These are phyloP conservation scores for Adansonia gregorii DNA, from an alignment of 441 rosid species.

Conservation along the genomic window DNA sequence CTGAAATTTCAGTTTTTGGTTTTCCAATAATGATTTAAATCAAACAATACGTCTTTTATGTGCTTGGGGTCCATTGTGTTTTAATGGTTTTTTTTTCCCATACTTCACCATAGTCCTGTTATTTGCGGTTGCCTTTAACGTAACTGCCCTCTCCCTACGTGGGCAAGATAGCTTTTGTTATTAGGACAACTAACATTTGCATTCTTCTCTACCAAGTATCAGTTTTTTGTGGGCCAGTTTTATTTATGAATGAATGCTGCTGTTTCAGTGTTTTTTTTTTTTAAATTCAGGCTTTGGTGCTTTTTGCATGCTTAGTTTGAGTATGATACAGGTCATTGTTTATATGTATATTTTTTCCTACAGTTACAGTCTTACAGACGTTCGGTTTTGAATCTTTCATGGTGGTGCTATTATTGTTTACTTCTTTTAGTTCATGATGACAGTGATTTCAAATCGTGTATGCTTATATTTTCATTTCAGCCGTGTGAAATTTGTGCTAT, in stretches of 20 bases:
- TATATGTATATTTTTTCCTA: background rate
- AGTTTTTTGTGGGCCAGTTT: conserved; percentile 37
- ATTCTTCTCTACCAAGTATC: conserved; percentile 35
- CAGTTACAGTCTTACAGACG: background rate
- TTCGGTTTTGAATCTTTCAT: background rate
- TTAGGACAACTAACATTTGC: conserved; percentile 28
- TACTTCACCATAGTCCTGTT: conserved; percentile 34
- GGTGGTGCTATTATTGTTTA: background rate
- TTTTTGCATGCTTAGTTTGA: conserved; percentile 20
- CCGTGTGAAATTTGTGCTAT: background rate
- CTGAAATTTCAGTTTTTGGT: conserved; percentile 10
- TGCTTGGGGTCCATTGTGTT: conserved; percentile 42
- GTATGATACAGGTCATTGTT: conserved; percentile 20
- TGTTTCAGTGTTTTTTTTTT: background rate
- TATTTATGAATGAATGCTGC: conserved; percentile 8
- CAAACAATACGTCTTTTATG: conserved; percentile 29
- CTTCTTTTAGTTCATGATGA: conserved; percentile 15
- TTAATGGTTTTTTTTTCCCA: conserved; percentile 30
- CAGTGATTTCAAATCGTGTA: background rate
- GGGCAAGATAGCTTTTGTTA: conserved; percentile 31
- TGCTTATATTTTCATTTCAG: background rate
- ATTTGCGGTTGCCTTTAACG: conserved; percentile 42
- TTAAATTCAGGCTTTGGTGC: conserved; percentile 13
- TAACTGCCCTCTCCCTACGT: conserved; percentile 34
- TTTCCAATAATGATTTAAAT: conserved; percentile 21